Evolutionary conservation across 129 eudicot genomes (phyloP).

Genomic region (Silybum marianum): DNA sequence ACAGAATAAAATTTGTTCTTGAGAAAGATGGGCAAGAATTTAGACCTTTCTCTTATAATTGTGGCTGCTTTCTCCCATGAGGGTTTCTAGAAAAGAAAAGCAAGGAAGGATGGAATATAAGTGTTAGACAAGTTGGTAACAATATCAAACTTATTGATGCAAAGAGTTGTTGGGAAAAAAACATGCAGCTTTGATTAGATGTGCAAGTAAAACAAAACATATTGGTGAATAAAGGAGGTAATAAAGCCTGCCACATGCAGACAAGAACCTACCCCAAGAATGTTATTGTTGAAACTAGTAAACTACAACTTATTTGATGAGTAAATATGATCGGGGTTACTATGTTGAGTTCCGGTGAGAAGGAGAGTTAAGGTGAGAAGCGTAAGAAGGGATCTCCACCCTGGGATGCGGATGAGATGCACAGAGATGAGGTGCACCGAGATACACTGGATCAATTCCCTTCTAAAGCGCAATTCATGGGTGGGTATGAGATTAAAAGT

Average conservation of each 20-base stretch:
- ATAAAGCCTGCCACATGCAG: background rate
- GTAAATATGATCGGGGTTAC: background rate
- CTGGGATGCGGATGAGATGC: too few species aligned
- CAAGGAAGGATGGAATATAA: background rate
- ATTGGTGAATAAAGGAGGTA: background rate
- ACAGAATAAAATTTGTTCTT: background rate
- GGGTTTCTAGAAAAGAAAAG: conserved; percentile 58
- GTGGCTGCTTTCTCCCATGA: conserved; percentile 91
- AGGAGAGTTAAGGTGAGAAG: too few species aligned
- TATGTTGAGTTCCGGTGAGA: too few species aligned
- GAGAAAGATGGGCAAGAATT: background rate
- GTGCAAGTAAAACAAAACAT: background rate
- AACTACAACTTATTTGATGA: background rate
- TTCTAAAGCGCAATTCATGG: too few species aligned
- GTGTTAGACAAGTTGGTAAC: background rate
- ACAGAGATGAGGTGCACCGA: too few species aligned
- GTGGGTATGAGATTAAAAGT: too few species aligned
- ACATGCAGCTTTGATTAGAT: background rate
- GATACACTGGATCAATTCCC: too few species aligned
- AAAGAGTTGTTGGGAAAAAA: background rate
- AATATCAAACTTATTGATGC: background rate
- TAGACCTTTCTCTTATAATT: conserved; percentile 68
- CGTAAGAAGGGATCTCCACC: too few species aligned
- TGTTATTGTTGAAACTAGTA: background rate
- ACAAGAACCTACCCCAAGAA: background rate